These are phyloP conservation scores for Neocallimastix lanati DNA, from an alignment of 192 early-diverging fungal species.

Conservation along the genomic window DNA sequence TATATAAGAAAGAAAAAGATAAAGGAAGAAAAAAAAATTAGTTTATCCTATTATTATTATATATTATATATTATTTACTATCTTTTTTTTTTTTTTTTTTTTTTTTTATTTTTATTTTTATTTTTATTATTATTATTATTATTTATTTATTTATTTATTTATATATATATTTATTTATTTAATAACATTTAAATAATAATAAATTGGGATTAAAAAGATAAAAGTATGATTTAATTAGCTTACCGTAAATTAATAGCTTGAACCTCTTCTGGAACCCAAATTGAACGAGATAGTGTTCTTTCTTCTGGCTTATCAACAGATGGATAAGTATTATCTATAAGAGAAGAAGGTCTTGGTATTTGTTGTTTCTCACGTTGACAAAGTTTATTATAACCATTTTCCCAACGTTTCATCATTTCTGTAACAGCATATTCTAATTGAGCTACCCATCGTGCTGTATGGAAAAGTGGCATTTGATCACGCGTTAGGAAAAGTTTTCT, in stretches of 20 bases:
- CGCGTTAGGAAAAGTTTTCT: slow-evolving; percentile 52
- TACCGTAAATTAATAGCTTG: not conserved
- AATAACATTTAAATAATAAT: no score
- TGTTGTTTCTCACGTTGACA: not conserved
- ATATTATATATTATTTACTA: no score
- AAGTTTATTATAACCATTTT: not conserved
- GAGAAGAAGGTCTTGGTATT: not conserved
- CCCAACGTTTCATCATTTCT: not conserved
- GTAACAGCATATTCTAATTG: slow-evolving; percentile 35
- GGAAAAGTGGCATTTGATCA: slow-evolving; percentile 66
- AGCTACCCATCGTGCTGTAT: slow-evolving; percentile 68
- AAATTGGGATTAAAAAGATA: not conserved
- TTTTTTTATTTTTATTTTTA: no score
- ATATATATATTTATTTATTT: no score
- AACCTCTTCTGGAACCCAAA: not conserved
- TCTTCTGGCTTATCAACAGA: not conserved
- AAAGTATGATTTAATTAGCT: no score
- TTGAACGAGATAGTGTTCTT: not conserved
- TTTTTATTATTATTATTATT: no score
- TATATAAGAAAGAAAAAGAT: no score
- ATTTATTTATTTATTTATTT: no score
- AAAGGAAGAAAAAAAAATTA: no score
- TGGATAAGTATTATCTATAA: not conserved
- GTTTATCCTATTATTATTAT: no score
- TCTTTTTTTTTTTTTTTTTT: no score